phyloP scores from a whole-genome alignment of 176 grass and related monocot species.

The Carex littledalei region DNA sequence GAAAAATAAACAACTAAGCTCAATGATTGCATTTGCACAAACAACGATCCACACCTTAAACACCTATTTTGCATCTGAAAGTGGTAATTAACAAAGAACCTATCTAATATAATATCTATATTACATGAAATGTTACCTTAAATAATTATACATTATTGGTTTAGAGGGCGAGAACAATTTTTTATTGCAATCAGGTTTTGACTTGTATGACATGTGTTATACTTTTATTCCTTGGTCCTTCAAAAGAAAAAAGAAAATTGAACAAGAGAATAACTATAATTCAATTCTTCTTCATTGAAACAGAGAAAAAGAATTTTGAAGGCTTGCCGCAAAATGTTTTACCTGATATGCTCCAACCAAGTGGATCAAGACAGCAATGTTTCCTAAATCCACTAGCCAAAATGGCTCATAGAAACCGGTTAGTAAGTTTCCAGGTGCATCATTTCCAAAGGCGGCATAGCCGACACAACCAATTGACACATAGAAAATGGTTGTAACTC shows the following conservation, averaged over 20 bases:
- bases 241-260: background rate
- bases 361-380: conserved; percentile 72
- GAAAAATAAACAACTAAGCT: background rate
- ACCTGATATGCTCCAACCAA: conserved; percentile 84
- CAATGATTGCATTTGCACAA: background rate
- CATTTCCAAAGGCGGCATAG: conserved; percentile 88
- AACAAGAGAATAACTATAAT: background rate
- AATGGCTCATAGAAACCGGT: conserved; percentile 93
- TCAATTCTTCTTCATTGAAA: background rate
- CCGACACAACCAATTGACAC: conserved; percentile 81
- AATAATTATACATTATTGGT: background rate
- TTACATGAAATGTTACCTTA: background rate
- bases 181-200: background rate
- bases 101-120: background rate
- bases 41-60: background rate
- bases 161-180: background rate
- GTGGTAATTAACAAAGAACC: background rate
- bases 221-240: background rate
- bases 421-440: conserved; percentile 70
- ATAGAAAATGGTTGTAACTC: conserved; percentile 76
- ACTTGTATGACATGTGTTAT: background rate
- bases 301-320: background rate
- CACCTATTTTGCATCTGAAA: background rate
- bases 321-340: background rate
- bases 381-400: conserved; percentile 80